These are phyloP conservation scores for Pseudotulostoma volvatum DNA, from an alignment of 495 filamentous ascomycete genomes.

Conservation along the genomic window DNA sequence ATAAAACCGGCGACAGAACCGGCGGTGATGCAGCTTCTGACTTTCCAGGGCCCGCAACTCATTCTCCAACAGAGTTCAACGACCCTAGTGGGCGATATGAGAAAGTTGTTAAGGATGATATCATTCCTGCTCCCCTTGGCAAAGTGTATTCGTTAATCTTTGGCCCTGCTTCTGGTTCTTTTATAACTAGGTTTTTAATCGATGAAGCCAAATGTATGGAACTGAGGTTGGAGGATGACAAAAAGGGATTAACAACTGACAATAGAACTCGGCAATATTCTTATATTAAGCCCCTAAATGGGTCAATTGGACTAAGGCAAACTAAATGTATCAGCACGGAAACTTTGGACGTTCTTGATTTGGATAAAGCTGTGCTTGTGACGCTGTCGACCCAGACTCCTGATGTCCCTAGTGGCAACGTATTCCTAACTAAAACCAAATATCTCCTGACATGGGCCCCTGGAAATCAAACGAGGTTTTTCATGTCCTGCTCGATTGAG, in stretches of 20 bases:
- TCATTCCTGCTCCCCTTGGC: conserved; percentile 74
- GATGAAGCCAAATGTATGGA: conserved; percentile 82
- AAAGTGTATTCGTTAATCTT: conserved; percentile 83
- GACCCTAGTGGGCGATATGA: conserved; percentile 69
- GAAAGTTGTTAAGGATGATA: conserved; percentile 68
- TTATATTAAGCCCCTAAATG: conserved; percentile 83
- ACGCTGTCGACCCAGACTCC: conserved; percentile 74
- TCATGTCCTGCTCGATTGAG: conserved; percentile 78
- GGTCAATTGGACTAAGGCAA: conserved; percentile 76
- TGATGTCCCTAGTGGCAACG: conserved; percentile 86
- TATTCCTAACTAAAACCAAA: conserved; percentile 80
- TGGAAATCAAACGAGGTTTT: conserved; percentile 63
- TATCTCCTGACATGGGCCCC: conserved; percentile 90
- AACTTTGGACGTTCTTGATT: conserved; percentile 61
- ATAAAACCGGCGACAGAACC: conserved; percentile 35
- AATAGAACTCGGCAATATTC: conserved; percentile 58
- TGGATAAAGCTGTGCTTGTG: conserved; percentile 73
- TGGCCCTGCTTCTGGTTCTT: conserved; percentile 58
- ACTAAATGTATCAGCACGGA: conserved; percentile 90
- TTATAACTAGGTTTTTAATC: conserved; percentile 70
- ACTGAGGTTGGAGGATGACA: conserved; percentile 63
- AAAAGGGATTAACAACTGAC: conserved; percentile 56
- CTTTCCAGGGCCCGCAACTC: conserved; percentile 75
- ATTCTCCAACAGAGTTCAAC: conserved; percentile 68
- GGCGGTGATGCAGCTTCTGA: conserved; percentile 38